These are phyloP conservation scores for Lasiosphaeris hirsuta DNA, from an alignment of 495 filamentous ascomycete species.

Conservation along the genomic window DNA sequence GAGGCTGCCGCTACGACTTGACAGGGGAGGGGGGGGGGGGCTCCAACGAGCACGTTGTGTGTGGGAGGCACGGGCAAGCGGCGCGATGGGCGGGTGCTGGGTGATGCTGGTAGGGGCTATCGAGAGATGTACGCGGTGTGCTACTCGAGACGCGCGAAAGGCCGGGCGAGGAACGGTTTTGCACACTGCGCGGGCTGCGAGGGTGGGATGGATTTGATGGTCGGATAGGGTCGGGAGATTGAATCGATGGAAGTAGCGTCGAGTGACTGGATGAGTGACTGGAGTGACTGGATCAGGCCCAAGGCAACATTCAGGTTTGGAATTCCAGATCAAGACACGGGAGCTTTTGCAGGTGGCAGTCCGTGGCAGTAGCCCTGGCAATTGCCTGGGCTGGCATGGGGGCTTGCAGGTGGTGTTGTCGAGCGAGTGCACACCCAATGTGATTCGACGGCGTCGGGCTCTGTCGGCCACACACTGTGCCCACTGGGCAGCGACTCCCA, in stretches of 20 bases:
- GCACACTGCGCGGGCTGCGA: too few relatives aligned
- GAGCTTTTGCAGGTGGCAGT: background rate
- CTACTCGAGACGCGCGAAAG: too few relatives aligned
- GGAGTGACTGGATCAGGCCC: background rate
- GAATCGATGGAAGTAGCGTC: background rate
- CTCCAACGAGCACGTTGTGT: slow-evolving; percentile 6
- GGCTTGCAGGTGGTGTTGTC: slow-evolving; percentile 1
- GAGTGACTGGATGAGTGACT: background rate
- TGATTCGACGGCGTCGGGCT: slow-evolving; percentile 1
- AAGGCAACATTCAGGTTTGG: background rate
- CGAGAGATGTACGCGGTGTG: too few relatives aligned
- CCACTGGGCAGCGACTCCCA: background rate
- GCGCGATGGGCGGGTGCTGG: background rate
- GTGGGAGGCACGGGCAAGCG: background rate
- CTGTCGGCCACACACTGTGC: slow-evolving; percentile 4
- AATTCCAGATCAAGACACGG: background rate
- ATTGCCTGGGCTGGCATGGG: slow-evolving; percentile 2
- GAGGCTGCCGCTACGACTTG: slow-evolving; percentile 17
- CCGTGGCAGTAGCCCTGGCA: background rate
- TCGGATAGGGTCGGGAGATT: too few relatives aligned
- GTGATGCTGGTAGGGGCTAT: background rate
- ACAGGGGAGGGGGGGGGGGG: slow-evolving; percentile 5
- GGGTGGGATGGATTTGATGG: too few relatives aligned
- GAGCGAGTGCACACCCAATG: background rate
- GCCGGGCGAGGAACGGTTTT: too few relatives aligned